Percentiles rank a stretch among this genome's conserved stretches.
Conservation (phyloP, 2,329 filamentous ascomycete genomes). For the Penicillium fuscoglaucum region DNA sequence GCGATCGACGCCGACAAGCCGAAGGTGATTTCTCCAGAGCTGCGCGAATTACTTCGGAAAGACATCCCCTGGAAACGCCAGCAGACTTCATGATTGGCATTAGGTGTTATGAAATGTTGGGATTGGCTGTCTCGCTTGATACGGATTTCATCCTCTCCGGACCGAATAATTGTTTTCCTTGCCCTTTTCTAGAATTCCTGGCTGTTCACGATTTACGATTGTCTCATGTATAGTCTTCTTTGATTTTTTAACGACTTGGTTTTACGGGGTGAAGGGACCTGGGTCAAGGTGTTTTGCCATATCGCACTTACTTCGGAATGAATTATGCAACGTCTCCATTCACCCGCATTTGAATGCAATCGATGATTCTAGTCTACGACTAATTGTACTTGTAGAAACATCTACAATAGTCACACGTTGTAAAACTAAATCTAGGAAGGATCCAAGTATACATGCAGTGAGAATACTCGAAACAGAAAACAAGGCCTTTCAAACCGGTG, state of each 20-base stretch:
- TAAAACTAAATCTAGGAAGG: not conserved
- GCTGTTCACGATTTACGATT: conserved; percentile 7
- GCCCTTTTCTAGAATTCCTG: not conserved
- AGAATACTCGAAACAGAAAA: not conserved
- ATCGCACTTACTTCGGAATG: not conserved
- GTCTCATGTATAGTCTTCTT: conserved; percentile 1
- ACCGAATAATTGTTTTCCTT: not conserved
- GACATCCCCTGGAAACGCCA: conserved; percentile 53
- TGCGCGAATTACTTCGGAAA: conserved; percentile 61
- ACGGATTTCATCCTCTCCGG: not conserved
- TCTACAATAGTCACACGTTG: not conserved
- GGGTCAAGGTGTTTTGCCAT: not conserved
- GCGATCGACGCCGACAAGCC: conserved; percentile 34
- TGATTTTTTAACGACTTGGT: not conserved
- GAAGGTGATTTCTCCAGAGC: conserved; percentile 63
- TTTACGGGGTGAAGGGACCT: not conserved
- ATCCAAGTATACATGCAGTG: not conserved
- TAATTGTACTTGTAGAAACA: too few species aligned
- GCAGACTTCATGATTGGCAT: conserved; percentile 7
- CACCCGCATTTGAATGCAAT: not conserved
- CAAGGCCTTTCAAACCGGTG: not conserved
- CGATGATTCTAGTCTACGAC: not conserved
- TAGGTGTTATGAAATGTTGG: not conserved
- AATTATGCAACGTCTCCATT: not conserved
- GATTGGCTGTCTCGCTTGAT: not conserved